phyloP scores from a whole-genome alignment of 2,329 filamentous ascomycete species.

The Hypoxylon sp. region DNA sequence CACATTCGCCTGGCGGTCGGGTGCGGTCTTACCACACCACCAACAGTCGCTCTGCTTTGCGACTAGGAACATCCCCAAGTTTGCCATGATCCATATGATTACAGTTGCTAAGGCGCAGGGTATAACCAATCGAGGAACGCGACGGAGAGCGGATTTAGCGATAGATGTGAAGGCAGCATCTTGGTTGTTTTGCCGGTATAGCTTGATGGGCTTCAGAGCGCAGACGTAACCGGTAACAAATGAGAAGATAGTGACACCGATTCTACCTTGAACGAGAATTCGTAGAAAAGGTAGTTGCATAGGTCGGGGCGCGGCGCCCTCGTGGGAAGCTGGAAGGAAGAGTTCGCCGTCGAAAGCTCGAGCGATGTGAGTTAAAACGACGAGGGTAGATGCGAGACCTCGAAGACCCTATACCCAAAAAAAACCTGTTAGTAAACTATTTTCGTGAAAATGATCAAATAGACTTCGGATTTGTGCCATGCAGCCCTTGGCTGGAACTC shows the following conservation, averaged over 20 bases:
- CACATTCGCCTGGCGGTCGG: constrained; percentile 58
- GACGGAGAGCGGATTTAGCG: constrained; percentile 70
- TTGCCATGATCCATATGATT: constrained; percentile 67
- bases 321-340: constrained; percentile 63
- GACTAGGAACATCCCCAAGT: constrained; percentile 70
- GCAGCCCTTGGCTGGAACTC: constrained; percentile 3
- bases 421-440: constrained; percentile 24
- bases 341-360: constrained; percentile 66
- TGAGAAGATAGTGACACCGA: constrained; percentile 77
- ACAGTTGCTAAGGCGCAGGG: constrained; percentile 69
- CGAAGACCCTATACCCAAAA: constrained; percentile 64
- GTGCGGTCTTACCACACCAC: constrained; percentile 69
- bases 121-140: constrained; percentile 71
- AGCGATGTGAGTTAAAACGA: constrained; percentile 69
- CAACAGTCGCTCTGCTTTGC: constrained; percentile 71
- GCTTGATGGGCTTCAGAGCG: constrained; percentile 71
- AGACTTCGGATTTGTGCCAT: constrained; percentile 5
- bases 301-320: constrained; percentile 62
- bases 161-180: constrained; percentile 68
- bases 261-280: constrained; percentile 72
- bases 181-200: constrained; percentile 67
- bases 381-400: constrained; percentile 68
- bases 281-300: constrained; percentile 73
- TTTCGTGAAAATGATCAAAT: constrained; percentile 1
- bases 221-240: constrained; percentile 77